phyloP scores from a whole-genome alignment of 1,139 yeast genomes.

The Kurtzmaniella quercitrusa region DNA sequence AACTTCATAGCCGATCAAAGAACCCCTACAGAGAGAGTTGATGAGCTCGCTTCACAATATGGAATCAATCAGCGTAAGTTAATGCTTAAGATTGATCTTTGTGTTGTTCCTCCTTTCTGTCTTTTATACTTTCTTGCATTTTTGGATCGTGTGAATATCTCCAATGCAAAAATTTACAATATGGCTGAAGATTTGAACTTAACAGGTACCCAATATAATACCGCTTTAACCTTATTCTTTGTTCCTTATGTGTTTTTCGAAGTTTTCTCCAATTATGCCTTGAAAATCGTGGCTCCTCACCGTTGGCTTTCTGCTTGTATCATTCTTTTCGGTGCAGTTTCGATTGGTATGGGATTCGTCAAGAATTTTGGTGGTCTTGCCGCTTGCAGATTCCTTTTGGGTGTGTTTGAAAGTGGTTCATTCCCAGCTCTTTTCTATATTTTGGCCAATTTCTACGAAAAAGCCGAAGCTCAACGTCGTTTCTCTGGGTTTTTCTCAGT shows the following conservation, averaged over 20 bases:
- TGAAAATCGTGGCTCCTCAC: conserved; percentile 62
- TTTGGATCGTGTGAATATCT: conserved; percentile 69
- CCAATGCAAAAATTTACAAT: conserved; percentile 71
- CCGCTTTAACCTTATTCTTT: conserved; percentile 63
- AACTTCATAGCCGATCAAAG: not conserved
- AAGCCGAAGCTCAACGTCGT: conserved; percentile 64
- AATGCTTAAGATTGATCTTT: conserved; percentile 60
- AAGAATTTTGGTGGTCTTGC: conserved; percentile 54
- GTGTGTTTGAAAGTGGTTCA: conserved; percentile 64
- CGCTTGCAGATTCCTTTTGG: conserved; percentile 60
- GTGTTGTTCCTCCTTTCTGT: conserved; percentile 70
- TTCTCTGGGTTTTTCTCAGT: conserved; percentile 60
- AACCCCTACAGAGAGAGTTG: conserved; percentile 19
- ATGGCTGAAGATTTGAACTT: conserved; percentile 49
- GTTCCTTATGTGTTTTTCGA: conserved; percentile 70
- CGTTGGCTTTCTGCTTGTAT: conserved; percentile 58
- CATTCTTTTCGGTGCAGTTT: conserved; percentile 57
- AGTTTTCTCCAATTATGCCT: conserved; percentile 58
- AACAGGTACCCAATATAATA: conserved; percentile 57
- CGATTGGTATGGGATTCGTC: conserved; percentile 65
- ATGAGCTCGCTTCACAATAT: conserved; percentile 25
- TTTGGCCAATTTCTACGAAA: conserved; percentile 52
- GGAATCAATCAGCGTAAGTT: conserved; percentile 43
- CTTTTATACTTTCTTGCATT: conserved; percentile 65
- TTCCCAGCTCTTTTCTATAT: conserved; percentile 74